phyloP scores from a whole-genome alignment of 768 basidiomycete genomes.

The Xerocomellus amylosporus region DNA sequence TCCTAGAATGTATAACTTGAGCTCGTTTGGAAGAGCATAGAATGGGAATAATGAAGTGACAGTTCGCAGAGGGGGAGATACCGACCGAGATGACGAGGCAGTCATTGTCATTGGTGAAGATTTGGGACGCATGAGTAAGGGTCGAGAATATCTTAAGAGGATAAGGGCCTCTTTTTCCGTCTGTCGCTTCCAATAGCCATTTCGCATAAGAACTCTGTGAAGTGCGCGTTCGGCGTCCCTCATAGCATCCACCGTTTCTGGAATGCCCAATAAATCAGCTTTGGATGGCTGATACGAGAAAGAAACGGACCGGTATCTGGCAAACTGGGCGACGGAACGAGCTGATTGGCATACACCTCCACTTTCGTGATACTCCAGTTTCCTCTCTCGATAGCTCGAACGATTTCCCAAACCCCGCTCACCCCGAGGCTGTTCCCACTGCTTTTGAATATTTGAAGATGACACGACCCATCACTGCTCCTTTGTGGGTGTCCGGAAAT shows the following conservation, averaged over 20 bases:
- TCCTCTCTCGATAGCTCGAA: conserved; percentile 43
- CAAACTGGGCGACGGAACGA: conserved; percentile 11
- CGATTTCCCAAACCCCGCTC: conserved; percentile 44
- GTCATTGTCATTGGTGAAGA: conserved; percentile 14
- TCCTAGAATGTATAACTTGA: conserved; percentile 55
- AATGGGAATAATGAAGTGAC: conserved; percentile 35
- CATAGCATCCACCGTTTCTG: conserved; percentile 30
- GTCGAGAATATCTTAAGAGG: conserved; percentile 49
- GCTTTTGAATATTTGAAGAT: conserved; percentile 47
- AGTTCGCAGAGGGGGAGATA: conserved; percentile 14
- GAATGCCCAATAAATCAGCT: conserved; percentile 2
- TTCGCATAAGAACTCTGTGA: conserved; percentile 42
- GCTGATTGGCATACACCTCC: conserved; percentile 49
- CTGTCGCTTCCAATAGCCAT: conserved; percentile 43
- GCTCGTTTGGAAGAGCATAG: conserved; percentile 50
- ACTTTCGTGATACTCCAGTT: conserved; percentile 52
- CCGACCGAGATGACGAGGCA: conserved; percentile 11
- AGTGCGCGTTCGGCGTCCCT: conserved; percentile 37
- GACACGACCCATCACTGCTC: conserved; percentile 30
- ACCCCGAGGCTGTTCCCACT: conserved; percentile 58
- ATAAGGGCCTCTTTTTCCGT: conserved; percentile 48
- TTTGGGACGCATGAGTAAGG: conserved; percentile 39
- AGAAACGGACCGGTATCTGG: conserved; percentile 8
- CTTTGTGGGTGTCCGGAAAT: conserved; percentile 39
- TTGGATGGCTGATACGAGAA: conserved; percentile 13